Evolutionary conservation across 2,329 filamentous ascomycete genomes (phyloP).

Genomic region (Colletotrichum scovillei): DNA sequence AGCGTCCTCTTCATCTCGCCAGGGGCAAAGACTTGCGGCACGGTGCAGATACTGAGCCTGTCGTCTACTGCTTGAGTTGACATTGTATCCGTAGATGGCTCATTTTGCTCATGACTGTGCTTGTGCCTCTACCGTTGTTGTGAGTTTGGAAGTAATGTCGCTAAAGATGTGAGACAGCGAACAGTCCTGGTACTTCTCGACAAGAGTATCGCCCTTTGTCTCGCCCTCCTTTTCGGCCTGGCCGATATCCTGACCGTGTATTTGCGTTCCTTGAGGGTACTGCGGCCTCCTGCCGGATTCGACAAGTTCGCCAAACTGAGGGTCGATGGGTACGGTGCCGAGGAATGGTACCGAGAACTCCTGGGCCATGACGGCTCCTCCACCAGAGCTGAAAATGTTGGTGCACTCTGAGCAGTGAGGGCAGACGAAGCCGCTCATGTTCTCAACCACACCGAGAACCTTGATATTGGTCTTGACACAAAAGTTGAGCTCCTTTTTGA

Average conservation of each 20-base stretch:
- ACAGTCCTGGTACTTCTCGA: conserved; percentile 79
- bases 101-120: conserved; percentile 17
- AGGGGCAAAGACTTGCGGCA: not conserved
- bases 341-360: conserved; percentile 88
- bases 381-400: conserved; percentile 92
- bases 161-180: conserved; percentile 77
- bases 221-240: conserved; percentile 39
- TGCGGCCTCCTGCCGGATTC: conserved; percentile 76
- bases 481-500: conserved; percentile 95
- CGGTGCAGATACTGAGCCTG: not conserved
- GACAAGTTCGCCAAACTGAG: conserved; percentile 87
- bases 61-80: not conserved
- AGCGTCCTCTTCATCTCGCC: not conserved
- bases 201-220: conserved; percentile 55
- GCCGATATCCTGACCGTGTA: conserved; percentile 66
- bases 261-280: conserved; percentile 75
- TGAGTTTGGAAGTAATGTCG: conserved; percentile 65
- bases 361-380: conserved; percentile 87
- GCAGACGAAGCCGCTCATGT: conserved; percentile 95
- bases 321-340: conserved; percentile 90
- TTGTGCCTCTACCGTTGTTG: conserved; percentile 38
- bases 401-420: conserved; percentile 86
- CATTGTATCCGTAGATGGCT: not conserved
- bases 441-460: conserved; percentile 92
- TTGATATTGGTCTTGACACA: conserved; percentile 84